phyloP scores from a whole-genome alignment of 495 filamentous ascomycete species.

The Tuber aestivum region DNA sequence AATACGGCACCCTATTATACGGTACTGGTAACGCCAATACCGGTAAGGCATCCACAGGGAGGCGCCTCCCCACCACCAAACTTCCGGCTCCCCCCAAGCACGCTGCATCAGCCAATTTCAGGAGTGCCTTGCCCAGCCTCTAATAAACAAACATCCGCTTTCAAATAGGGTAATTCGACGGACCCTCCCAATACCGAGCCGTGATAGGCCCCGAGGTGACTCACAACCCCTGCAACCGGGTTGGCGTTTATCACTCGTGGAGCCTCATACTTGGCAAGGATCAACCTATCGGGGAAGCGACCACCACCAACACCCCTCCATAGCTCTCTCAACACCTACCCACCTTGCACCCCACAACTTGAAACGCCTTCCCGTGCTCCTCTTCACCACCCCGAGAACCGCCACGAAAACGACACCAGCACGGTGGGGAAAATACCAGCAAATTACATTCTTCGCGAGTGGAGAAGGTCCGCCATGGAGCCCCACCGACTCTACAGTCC shows the following conservation, averaged over 20 bases:
- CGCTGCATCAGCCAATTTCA: too few species aligned
- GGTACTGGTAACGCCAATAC: neutral
- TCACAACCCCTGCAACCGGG: neutral
- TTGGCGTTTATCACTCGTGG: neutral
- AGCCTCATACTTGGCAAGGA: neutral
- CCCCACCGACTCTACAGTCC: neutral
- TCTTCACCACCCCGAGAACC: too few species aligned
- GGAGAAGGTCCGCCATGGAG: neutral
- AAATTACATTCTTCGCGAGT: neutral
- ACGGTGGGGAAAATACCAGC: neutral
- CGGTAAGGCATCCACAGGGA: neutral
- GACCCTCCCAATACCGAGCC: neutral
- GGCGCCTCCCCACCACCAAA: neutral
- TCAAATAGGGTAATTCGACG: neutral
- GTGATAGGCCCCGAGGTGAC: neutral
- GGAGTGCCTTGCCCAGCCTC: too few species aligned
- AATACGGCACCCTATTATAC: too few species aligned
- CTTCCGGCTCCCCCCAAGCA: neutral
- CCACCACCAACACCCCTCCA: neutral
- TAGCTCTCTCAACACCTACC: neutral
- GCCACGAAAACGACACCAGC: neutral
- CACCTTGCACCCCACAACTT: neutral
- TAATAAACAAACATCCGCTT: neutral
- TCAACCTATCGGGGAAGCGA: neutral
- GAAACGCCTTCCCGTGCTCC: neutral